Conservation (phyloP, 2,329 filamentous ascomycete genomes). For the Colletotrichum sp. region DNA sequence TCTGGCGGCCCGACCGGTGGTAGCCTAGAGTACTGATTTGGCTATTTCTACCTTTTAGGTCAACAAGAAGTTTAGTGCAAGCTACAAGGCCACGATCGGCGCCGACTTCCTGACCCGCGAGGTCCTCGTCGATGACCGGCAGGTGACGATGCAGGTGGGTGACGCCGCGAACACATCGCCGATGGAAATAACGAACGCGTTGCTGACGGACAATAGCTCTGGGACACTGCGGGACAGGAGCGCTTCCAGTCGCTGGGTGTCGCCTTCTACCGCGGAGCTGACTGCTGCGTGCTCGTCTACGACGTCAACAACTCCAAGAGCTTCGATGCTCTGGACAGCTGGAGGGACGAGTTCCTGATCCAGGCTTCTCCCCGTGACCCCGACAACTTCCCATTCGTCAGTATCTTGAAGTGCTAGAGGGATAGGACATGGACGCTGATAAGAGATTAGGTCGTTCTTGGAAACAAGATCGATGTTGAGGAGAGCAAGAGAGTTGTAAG, state of each 20-base stretch:
- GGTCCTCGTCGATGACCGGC: conserved; percentile 93
- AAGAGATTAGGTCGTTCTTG: conserved; percentile 77
- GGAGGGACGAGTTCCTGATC: conserved; percentile 97
- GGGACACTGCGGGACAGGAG: conserved; percentile 97
- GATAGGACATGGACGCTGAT: conserved; percentile 23
- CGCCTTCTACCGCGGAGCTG: conserved; percentile 95
- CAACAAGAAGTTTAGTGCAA: conserved; percentile 99
- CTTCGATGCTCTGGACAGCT: conserved; percentile 97
- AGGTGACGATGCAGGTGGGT: conserved; percentile 94
- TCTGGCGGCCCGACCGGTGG: not conserved
- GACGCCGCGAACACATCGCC: conserved; percentile 29
- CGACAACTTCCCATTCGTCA: conserved; percentile 95
- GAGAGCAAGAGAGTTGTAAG: conserved; percentile 92
- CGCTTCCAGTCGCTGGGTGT: conserved; percentile 97
- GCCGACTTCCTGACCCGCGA: conserved; percentile 99
- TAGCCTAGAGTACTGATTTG: not conserved
- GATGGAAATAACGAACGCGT: not conserved
- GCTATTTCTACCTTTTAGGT: conserved; percentile 64
- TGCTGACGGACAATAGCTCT: conserved; percentile 65
- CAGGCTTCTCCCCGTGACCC: conserved; percentile 96
- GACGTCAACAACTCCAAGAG: conserved; percentile 99
- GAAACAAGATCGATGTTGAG: conserved; percentile 99
- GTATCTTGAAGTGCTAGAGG: conserved; percentile 36
- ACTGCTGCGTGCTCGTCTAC: conserved; percentile 97
- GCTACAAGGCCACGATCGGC: conserved; percentile 99